Conservation (phyloP, 306 rosid species). For the Herpetospermum pedunculosum region DNA sequence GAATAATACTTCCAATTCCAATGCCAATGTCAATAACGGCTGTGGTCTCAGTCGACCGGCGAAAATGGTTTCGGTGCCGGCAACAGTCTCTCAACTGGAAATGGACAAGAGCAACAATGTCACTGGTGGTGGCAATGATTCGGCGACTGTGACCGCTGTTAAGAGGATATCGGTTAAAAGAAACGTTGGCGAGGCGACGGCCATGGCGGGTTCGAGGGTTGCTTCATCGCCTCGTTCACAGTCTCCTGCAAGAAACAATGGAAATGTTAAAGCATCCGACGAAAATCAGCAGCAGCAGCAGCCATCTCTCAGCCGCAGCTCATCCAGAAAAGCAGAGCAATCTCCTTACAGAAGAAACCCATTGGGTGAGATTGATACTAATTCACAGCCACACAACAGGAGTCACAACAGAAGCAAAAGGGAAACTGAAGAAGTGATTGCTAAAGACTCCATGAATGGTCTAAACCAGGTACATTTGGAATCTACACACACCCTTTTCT, state of each 20-base stretch:
- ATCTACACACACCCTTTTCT: neutral
- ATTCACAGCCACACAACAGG: slow-evolving; percentile 40
- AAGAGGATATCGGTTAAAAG: slow-evolving; percentile 69
- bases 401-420: slow-evolving; percentile 31
- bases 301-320: slow-evolving; percentile 71
- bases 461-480: slow-evolving; percentile 36
- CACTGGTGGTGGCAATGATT: slow-evolving; percentile 16
- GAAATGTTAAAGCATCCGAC: slow-evolving; percentile 15
- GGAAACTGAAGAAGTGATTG: slow-evolving; percentile 21
- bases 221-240: slow-evolving; percentile 65
- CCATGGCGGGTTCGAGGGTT: slow-evolving; percentile 32
- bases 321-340: slow-evolving; percentile 73
- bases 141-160: slow-evolving; percentile 25
- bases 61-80: slow-evolving; percentile 94
- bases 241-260: slow-evolving; percentile 53
- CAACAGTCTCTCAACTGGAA: slow-evolving; percentile 61
- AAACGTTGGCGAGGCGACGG: slow-evolving; percentile 37
- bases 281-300: slow-evolving; percentile 37
- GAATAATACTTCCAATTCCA: slow-evolving; percentile 9
- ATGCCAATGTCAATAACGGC: slow-evolving; percentile 5
- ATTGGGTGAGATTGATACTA: slow-evolving; percentile 62
- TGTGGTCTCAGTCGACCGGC: slow-evolving; percentile 27
- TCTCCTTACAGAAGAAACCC: slow-evolving; percentile 92
- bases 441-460: slow-evolving; percentile 16
- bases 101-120: slow-evolving; percentile 75